Conservation (phyloP, 129 eudicot genomes). For the Flaveria linearis region DNA sequence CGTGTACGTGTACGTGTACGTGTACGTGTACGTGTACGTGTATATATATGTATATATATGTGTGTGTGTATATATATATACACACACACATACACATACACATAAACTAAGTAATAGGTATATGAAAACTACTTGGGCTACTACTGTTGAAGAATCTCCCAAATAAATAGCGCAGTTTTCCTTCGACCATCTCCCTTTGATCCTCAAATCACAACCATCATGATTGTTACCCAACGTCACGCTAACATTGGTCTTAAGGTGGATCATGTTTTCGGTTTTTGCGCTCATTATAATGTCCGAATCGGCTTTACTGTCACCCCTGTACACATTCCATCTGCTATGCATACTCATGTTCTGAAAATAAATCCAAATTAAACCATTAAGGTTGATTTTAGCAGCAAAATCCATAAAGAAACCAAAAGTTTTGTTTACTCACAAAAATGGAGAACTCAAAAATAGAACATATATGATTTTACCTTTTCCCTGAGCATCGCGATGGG, state of each 20-base stretch:
- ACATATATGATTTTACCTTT: conserved; percentile 31
- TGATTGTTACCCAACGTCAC: conserved; percentile 33
- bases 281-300: conserved; percentile 17
- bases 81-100: background rate
- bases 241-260: conserved; percentile 9
- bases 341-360: conserved; percentile 11
- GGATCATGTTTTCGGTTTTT: conserved; percentile 1
- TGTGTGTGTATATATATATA: no score
- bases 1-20: no score
- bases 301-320: background rate
- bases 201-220: conserved; percentile 17
- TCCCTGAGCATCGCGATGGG: conserved; percentile 32
- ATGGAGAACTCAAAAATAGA: no score
- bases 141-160: conserved; percentile 38
- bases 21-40: no score
- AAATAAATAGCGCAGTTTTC: conserved; percentile 35
- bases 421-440: no score
- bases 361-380: background rate
- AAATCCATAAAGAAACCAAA: no score
- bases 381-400: background rate
- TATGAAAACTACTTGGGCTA: conserved; percentile 35
- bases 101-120: background rate
- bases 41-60: no score
- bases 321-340: conserved; percentile 24
- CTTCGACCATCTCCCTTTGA: conserved; percentile 52